phyloP scores from a whole-genome alignment of 2,329 filamentous ascomycete species.

The Berkeleyomyces basicola region DNA sequence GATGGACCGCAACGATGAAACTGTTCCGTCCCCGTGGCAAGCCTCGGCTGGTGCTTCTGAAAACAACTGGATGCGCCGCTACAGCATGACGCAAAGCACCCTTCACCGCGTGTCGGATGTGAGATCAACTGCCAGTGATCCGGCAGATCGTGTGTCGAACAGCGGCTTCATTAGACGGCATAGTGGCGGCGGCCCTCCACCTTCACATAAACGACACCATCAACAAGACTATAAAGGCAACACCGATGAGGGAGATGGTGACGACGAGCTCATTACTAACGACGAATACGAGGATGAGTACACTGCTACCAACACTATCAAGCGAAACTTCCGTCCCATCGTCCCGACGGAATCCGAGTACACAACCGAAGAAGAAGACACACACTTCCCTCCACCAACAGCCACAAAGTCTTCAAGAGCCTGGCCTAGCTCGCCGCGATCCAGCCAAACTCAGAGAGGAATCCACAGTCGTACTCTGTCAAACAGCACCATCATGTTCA shows the following conservation, averaged over 20 bases:
- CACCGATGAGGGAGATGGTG: conserved; percentile 63
- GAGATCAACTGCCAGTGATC: conserved; percentile 45
- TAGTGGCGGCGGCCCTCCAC: conserved; percentile 10
- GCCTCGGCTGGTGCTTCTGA: conserved; percentile 15
- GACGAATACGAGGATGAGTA: conserved; percentile 52
- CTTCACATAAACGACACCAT: conserved; percentile 22
- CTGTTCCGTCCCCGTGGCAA: conserved; percentile 18
- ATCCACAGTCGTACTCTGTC: conserved; percentile 60
- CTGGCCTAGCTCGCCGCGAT: conserved; percentile 19
- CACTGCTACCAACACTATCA: conserved; percentile 22
- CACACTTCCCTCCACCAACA: conserved; percentile 39
- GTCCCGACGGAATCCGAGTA: conserved; percentile 1
- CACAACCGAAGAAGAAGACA: conserved; percentile 23
- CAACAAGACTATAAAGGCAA: conserved; percentile 39
- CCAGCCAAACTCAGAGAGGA: conserved; percentile 22
- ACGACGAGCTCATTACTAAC: conserved; percentile 76
- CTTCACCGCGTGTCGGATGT: conserved; percentile 36
- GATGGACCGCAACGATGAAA: conserved; percentile 60
- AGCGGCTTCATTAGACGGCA: conserved; percentile 22
- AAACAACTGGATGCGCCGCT: conserved; percentile 33
- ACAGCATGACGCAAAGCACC: conserved; percentile 35
- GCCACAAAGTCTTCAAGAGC: conserved; percentile 25
- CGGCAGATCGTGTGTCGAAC: conserved; percentile 44
- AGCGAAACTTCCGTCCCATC: background rate
- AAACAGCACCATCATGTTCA: conserved; percentile 70